Percentiles rank a stretch among this genome's conserved stretches.
Conservation (phyloP, 2,329 filamentous ascomycete genomes). For the Elsinoe necatrix region DNA sequence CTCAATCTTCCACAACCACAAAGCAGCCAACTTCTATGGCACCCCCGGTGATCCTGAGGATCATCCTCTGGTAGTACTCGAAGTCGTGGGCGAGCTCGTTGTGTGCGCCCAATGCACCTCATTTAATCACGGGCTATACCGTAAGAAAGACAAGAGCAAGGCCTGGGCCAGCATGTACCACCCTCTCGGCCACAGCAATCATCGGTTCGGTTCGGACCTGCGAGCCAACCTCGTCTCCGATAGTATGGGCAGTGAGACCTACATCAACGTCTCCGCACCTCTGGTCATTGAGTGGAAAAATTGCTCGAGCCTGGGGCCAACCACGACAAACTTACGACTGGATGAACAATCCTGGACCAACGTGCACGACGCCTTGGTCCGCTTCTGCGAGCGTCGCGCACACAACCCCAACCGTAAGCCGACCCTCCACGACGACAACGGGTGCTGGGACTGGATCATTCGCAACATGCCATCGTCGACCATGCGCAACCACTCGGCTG, state of each 20-base stretch:
- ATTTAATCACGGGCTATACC: not conserved
- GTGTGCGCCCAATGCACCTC: constrained; percentile 12
- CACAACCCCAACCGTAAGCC: not conserved
- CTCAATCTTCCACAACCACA: constrained; percentile 1
- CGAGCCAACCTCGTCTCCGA: not conserved
- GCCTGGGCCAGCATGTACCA: not conserved
- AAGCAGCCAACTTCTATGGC: not conserved
- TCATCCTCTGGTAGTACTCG: constrained; percentile 11
- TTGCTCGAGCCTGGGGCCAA: not conserved
- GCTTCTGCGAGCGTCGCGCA: not conserved
- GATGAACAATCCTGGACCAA: not conserved
- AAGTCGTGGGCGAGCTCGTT: not conserved
- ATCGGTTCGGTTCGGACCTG: not conserved
- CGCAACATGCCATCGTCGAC: too few relatives aligned
- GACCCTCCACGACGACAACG: not conserved
- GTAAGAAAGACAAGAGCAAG: not conserved
- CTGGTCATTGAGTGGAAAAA: constrained; percentile 2
- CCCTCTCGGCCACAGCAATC: not conserved
- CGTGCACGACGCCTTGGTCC: not conserved
- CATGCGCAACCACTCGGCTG: too few relatives aligned
- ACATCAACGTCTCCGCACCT: constrained; percentile 3
- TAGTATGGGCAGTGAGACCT: not conserved
- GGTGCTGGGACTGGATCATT: not conserved
- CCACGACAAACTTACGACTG: not conserved
- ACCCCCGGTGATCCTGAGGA: not conserved